phyloP scores from a whole-genome alignment of 176 grass and related monocot genomes.

The Musa troglodytarum region DNA sequence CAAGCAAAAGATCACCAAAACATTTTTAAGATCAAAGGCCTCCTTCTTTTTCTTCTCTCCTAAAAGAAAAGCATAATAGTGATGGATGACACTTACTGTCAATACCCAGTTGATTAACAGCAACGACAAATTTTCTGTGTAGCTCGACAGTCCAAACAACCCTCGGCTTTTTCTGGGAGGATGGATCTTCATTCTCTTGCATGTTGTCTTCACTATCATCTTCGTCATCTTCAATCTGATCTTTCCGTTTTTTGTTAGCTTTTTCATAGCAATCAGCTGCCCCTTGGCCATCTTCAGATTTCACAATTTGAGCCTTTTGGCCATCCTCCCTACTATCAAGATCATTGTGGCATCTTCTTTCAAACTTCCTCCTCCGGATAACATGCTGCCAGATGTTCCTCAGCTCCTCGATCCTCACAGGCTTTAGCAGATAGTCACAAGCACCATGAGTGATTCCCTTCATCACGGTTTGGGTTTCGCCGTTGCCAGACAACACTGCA shows the following conservation, averaged over 20 bases:
- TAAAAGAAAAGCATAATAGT: too few species aligned
- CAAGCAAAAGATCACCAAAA: background rate
- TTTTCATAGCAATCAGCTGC: background rate
- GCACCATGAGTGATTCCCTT: constrained; percentile 46
- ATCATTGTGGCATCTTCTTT: background rate
- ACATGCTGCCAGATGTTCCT: constrained; percentile 54
- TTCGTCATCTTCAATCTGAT: background rate
- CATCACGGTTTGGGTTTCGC: constrained; percentile 26
- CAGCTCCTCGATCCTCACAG: constrained; percentile 29
- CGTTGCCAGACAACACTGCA: constrained; percentile 50
- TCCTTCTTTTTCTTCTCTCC: too few species aligned
- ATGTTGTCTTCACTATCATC: constrained; percentile 18
- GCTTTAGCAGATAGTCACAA: constrained; percentile 57
- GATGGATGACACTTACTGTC: constrained; percentile 35
- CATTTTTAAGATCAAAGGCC: too few species aligned
- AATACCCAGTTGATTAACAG: constrained; percentile 32
- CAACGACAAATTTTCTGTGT: constrained; percentile 43
- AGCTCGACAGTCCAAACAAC: constrained; percentile 34
- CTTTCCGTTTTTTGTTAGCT: constrained; percentile 20
- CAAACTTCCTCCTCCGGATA: constrained; percentile 6
- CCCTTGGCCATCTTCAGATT: constrained; percentile 13
- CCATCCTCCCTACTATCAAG: constrained; percentile 21
- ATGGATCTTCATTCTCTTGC: background rate
- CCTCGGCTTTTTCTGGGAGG: constrained; percentile 31
- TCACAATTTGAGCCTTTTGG: constrained; percentile 19